Evolutionary conservation across 2,329 filamentous ascomycete species (phyloP), one percentile per base, ranked within the genome.

Genomic region (Aspergillus costaricaensis): DNA sequence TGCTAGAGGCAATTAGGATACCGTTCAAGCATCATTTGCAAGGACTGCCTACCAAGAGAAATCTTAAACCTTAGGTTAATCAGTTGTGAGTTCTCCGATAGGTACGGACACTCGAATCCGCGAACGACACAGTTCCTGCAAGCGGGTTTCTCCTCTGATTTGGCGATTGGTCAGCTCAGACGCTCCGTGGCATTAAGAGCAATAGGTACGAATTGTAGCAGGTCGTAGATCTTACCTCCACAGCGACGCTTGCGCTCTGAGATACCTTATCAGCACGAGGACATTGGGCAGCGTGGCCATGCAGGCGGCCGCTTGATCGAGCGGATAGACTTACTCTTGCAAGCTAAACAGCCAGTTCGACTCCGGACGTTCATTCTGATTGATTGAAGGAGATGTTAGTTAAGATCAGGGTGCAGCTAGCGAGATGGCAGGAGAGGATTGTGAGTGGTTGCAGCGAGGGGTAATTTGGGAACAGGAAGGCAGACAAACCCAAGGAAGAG

Each of bases 191-290:
- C 41, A 14, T 12, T 44, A 44, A 23, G 41, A 44, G 3, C 10
- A 10, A n/a, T 21, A 30, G 15, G 15, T 15, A 25, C 43, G 21
- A 9, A 30, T 8, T 14, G 23, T 9, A 17, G 27, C 25, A 25
- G 23, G 27, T 15, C 32, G 23, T 43, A 32, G 38, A 44, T 43
- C 52, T 27, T 25, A 55, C 52, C 52, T 43, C 52, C 52, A 10
- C 52, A 55, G n/a, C 52, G 52, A 30, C 52, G 52, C 38, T 55
- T 55, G 17, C 52, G 52, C 39, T 55, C 51, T 54, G 21, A 15
- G 36, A 30, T 27, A 25, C 9, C 32, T 54, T 43, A 54, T 38
- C 51, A 39, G 32, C 32, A 25, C 3, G 21, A 30, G 14, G 7
- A 23, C 14, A n/a, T 25, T 36, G 27, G 32, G 25, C 15, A 15